Conservation (phyloP, 2,329 filamentous ascomycete genomes). For the Cladosporium sp. region DNA sequence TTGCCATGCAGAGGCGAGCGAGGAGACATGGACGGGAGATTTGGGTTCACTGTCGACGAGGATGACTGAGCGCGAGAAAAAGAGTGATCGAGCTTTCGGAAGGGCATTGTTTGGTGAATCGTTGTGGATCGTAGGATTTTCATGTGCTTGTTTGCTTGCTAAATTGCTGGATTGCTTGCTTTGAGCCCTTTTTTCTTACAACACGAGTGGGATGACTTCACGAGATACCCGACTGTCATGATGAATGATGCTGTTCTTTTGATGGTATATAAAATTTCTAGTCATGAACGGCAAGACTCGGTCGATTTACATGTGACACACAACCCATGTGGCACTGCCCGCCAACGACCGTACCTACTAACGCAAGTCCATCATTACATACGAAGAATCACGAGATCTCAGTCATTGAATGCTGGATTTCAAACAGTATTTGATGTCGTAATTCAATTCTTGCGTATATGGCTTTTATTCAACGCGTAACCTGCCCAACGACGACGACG, state of each 20-base stretch:
- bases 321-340: background rate
- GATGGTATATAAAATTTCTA: background rate
- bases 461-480: background rate
- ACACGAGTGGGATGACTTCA: background rate
- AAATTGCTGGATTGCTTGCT: background rate
- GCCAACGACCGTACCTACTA: background rate
- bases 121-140: background rate
- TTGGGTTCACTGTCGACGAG: constrained; percentile 14
- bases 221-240: background rate
- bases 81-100: background rate
- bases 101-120: background rate
- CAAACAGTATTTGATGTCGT: background rate
- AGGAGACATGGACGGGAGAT: constrained; percentile 14
- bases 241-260: background rate
- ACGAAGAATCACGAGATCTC: background rate
- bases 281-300: background rate
- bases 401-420: background rate
- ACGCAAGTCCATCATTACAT: background rate
- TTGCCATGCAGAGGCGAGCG: constrained; percentile 33
- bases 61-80: background rate
- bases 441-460: background rate
- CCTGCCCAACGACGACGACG: background rate
- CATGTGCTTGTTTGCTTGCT: background rate
- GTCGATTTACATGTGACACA: background rate
- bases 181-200: background rate